Evolutionary conservation across 169 alveolate genomes (phyloP), one percentile per base, ranked within the genome.

Genomic region (Eimeria falciformis): DNA sequence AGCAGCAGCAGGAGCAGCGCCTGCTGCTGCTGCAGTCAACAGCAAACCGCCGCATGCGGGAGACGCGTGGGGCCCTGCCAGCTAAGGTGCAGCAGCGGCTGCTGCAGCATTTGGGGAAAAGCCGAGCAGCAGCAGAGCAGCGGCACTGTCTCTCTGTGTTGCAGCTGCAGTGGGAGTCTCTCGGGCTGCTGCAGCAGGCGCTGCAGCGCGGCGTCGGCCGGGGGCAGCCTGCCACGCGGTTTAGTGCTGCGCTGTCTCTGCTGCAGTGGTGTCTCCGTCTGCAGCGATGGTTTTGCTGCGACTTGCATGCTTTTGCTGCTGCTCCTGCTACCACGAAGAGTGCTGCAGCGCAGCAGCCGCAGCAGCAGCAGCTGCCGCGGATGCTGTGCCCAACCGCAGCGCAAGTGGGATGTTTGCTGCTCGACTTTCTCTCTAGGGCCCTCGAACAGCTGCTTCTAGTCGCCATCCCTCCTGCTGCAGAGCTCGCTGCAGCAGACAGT

Each of bases 131-230:
- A 25, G 89, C 89, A 53, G 89, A 81, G 73, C 43, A 46, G 89
- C 53, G 89, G 23, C 65, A 50, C 65, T 53, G 89, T 45, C 75
- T 81, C 17, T 71, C 89, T n/a, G 77, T 55, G 77, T 56, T 81
- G 89, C 77, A 81, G 75, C 89, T 81, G 25, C 89, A 81, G 89
- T 81, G 89, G 89, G 89, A 81, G 73, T 50, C 89, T 37, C 73
- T 81, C 75, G 77, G 89, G 50, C 21, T 81, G 89, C 56, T 81
- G 75, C 89, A 81, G 75, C 75, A 33, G 77, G 43, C 89, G 43
- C 23, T 81, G 73, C 89, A 81, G 73, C 55, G 89, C 75, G 89
- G 89, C 43, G 27, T 53, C 55, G n/a, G 89, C 73, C 17, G 68
- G 25, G 77, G 71, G 3, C 89, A 81, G 77, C 89, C 89, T 53